Conservation (phyloP, 345 rosid species). For the Citrus sinensis region DNA sequence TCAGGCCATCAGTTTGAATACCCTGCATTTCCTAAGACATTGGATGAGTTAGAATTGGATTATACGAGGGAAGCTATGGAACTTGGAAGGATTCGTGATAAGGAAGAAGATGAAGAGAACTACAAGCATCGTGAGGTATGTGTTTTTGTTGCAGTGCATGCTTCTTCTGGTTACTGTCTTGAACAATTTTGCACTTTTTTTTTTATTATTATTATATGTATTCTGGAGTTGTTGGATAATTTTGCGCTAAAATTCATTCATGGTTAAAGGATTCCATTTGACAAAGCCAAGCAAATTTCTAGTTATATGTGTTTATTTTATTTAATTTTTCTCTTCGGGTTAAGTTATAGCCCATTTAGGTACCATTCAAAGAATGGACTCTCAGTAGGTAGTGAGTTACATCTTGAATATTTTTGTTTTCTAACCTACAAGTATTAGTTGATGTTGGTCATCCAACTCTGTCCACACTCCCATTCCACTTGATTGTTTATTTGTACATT, state of each 20-base stretch:
- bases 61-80: slow-evolving; percentile 72
- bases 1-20: slow-evolving; percentile 64
- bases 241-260: neutral
- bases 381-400: neutral
- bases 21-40: slow-evolving; percentile 56
- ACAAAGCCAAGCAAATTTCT: neutral
- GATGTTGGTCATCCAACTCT: neutral
- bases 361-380: neutral
- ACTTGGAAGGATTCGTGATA: slow-evolving; percentile 70
- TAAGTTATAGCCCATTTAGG: neutral
- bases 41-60: slow-evolving; percentile 83
- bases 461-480: neutral
- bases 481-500: neutral
- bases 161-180: slow-evolving; percentile 10
- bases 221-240: neutral
- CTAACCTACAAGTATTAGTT: neutral
- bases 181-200: neutral
- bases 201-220: neutral
- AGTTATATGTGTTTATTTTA: neutral
- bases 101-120: slow-evolving; percentile 96
- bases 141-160: slow-evolving; percentile 16
- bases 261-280: neutral
- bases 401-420: neutral
- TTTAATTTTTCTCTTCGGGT: neutral
- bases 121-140: slow-evolving; percentile 94